Percentiles rank a stretch among this genome's conserved stretches.
These are phyloP conservation scores for Calycina herbarum DNA, from an alignment of 2,329 filamentous ascomycete genomes.

Conservation along the genomic window DNA sequence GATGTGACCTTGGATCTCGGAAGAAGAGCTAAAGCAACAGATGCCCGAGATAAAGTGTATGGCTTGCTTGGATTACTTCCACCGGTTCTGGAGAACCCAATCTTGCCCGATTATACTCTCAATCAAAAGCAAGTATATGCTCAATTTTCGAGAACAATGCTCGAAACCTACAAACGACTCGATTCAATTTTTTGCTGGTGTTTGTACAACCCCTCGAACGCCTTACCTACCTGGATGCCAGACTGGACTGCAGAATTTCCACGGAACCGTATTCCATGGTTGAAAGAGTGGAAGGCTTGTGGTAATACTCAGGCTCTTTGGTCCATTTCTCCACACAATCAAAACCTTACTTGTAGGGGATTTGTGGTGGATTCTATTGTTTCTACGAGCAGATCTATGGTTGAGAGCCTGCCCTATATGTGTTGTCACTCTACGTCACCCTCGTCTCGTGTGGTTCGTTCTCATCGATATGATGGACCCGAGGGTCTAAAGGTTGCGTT, in stretches of 20 bases:
- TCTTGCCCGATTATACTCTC: constrained; percentile 13
- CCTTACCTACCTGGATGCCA: constrained; percentile 16
- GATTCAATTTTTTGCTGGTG: constrained; percentile 17
- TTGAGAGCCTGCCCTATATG: background rate
- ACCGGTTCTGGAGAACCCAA: background rate
- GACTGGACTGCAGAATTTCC: constrained; percentile 15
- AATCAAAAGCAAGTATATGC: constrained; percentile 8
- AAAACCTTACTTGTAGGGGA: constrained; percentile 6
- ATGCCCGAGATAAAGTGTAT: constrained; percentile 31
- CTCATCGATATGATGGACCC: background rate
- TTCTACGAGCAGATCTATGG: background rate
- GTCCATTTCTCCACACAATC: background rate
- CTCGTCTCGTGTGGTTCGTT: no score
- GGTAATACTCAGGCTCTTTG: background rate
- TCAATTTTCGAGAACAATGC: constrained; percentile 2
- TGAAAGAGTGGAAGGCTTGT: constrained; percentile 8
- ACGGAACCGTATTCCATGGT: constrained; percentile 17
- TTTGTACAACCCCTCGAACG: background rate
- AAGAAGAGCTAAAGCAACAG: constrained; percentile 20
- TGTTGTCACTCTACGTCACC: no score
- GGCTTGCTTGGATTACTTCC: constrained; percentile 27
- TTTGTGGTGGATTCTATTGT: constrained; percentile 13
- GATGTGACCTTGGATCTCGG: constrained; percentile 15
- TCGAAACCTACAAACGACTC: constrained; percentile 1
- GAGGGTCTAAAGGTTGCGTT: background rate